phyloP scores from a whole-genome alignment of 257 asterid species.

The Fraxinus anomala region DNA sequence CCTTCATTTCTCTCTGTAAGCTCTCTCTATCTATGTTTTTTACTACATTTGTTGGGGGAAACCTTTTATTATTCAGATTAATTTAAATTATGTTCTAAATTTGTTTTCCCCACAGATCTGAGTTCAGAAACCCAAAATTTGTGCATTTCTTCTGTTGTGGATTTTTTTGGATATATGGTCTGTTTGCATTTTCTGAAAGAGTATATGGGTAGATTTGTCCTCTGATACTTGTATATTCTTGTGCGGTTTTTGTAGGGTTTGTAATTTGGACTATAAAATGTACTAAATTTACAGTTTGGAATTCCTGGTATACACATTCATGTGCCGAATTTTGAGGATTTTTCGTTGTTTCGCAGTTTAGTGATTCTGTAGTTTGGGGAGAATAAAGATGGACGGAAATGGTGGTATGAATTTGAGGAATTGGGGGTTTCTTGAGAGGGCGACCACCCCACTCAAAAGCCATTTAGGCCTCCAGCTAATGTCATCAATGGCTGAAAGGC shows the following conservation, averaged over 20 bases:
- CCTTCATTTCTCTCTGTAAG: constrained; percentile 44
- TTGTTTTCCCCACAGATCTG: constrained; percentile 31
- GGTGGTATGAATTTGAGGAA: constrained; percentile 51
- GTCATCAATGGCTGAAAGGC: constrained; percentile 57
- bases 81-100: constrained; percentile 4
- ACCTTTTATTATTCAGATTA: constrained; percentile 5
- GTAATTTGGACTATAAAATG: neutral
- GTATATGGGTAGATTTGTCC: constrained; percentile 20
- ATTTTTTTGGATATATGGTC: constrained; percentile 6
- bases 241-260: constrained; percentile 33
- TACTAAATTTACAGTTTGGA: neutral
- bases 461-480: constrained; percentile 60
- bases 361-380: constrained; percentile 27
- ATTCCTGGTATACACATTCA: neutral
- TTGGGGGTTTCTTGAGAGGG: constrained; percentile 57
- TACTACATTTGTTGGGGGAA: neutral
- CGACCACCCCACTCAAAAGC: constrained; percentile 36
- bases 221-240: neutral
- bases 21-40: constrained; percentile 19
- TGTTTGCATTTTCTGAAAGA: constrained; percentile 3
- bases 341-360: constrained; percentile 32
- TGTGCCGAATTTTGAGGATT: constrained; percentile 9
- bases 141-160: constrained; percentile 17
- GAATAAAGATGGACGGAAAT: constrained; percentile 65
- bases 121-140: constrained; percentile 5